phyloP scores from a whole-genome alignment of 495 filamentous ascomycete genomes.

The Hyaloscypha hepaticicola region DNA sequence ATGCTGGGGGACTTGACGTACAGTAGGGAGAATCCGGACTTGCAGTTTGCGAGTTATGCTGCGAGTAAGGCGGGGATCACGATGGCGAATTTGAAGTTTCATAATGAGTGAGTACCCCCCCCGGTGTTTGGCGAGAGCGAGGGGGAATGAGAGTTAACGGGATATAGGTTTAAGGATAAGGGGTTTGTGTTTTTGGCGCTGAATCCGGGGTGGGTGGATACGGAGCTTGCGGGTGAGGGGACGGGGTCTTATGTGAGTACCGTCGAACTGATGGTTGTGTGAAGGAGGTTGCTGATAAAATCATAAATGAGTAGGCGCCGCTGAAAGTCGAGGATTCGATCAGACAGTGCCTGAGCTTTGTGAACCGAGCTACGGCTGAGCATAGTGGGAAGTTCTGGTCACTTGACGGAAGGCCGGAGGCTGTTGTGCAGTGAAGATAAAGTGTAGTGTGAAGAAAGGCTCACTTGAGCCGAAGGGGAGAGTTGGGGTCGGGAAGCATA shows the following conservation, averaged over 20 bases:
- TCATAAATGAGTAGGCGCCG: background rate
- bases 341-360: slow-evolving; percentile 1
- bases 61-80: slow-evolving; percentile 1
- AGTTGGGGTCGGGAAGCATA: no score
- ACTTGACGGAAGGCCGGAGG: slow-evolving; percentile 8
- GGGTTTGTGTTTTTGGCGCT: slow-evolving; percentile 7
- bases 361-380: slow-evolving; percentile 3
- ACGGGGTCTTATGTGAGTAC: slow-evolving; percentile 4
- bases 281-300: background rate
- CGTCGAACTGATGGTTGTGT: background rate
- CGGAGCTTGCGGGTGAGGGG: slow-evolving; percentile 8
- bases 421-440: background rate
- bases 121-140: no score
- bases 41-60: background rate
- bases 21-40: background rate
- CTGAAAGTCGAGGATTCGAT: slow-evolving; percentile 11
- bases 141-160: background rate
- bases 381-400: slow-evolving; percentile 11
- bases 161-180: slow-evolving; percentile 8
- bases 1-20: slow-evolving; percentile 8
- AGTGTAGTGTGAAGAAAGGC: background rate
- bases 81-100: slow-evolving; percentile 9
- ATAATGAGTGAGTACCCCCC: slow-evolving; percentile 3
- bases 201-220: slow-evolving; percentile 12
- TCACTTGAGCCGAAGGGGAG: background rate